Evolutionary conservation across 768 basidiomycete genomes (phyloP).

Genomic region (Omphalotus guepiniiformis): DNA sequence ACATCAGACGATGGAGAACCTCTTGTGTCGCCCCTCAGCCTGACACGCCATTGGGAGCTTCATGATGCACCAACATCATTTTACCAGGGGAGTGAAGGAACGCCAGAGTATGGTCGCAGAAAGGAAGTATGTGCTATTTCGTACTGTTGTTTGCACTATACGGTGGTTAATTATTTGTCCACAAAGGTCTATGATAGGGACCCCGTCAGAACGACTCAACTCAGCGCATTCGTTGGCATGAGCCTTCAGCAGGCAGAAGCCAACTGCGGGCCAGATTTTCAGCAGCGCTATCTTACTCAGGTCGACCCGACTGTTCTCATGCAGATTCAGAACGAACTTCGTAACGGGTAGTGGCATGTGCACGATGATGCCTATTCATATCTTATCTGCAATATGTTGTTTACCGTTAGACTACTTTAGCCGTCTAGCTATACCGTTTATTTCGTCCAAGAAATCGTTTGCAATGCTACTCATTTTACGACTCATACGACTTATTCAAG

Average conservation of each 20-base stretch:
- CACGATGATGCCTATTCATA: no score
- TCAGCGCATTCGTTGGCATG: slow-evolving; percentile 56
- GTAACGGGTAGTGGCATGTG: no score
- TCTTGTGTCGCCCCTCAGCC: slow-evolving; percentile 24
- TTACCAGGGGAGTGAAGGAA: slow-evolving; percentile 63
- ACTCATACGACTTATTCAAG: no score
- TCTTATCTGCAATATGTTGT: neutral
- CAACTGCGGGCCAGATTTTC: slow-evolving; percentile 56
- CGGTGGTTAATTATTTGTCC: no score
- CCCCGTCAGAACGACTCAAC: slow-evolving; percentile 60
- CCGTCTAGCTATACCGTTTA: neutral
- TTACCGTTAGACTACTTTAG: neutral
- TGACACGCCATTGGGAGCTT: slow-evolving; percentile 69
- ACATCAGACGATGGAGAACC: slow-evolving; percentile 34
- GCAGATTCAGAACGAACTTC: slow-evolving; percentile 58
- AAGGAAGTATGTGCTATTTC: slow-evolving; percentile 48
- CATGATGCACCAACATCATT: slow-evolving; percentile 53
- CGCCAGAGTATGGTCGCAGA: slow-evolving; percentile 73
- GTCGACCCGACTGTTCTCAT: slow-evolving; percentile 72
- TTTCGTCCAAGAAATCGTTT: neutral
- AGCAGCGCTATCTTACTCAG: slow-evolving; percentile 53
- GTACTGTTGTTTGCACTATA: neutral
- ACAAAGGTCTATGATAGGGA: slow-evolving; percentile 72
- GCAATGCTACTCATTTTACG: no score
- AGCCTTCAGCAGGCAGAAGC: slow-evolving; percentile 63